Conservation (phyloP, 192 early-diverging fungal species). For the Podila verticillata region DNA sequence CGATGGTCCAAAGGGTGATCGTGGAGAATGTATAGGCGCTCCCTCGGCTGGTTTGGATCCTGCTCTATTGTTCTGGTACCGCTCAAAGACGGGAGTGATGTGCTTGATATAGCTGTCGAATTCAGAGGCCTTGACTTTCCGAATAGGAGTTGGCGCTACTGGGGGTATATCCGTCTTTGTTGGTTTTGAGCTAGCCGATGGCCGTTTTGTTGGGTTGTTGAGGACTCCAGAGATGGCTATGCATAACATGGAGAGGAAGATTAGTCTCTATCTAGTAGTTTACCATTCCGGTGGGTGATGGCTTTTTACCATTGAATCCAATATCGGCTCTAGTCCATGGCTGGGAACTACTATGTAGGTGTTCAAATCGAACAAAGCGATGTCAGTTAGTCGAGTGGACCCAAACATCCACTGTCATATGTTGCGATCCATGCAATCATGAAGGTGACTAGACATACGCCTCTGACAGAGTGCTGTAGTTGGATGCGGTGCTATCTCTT, state of each 20-base stretch:
- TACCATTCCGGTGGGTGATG: no score
- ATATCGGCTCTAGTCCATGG: slow-evolving; percentile 68
- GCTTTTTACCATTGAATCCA: slow-evolving; percentile 71
- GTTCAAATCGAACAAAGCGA: no score
- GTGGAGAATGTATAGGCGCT: slow-evolving; percentile 52
- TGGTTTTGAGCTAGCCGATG: slow-evolving; percentile 56
- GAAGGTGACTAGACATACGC: slow-evolving; percentile 5
- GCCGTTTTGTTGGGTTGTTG: slow-evolving; percentile 72
- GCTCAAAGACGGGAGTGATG: slow-evolving; percentile 80
- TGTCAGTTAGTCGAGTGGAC: no score
- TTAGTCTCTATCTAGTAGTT: neutral
- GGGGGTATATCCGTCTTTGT: slow-evolving; percentile 65
- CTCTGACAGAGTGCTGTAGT: slow-evolving; percentile 46
- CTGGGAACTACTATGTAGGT: slow-evolving; percentile 17
- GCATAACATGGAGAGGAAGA: neutral
- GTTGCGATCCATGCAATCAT: neutral
- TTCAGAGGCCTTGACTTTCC: slow-evolving; percentile 75
- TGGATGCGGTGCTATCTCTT: slow-evolving; percentile 55
- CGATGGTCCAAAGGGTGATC: slow-evolving; percentile 57
- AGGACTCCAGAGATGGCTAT: slow-evolving; percentile 69
- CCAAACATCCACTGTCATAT: neutral
- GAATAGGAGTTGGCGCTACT: slow-evolving; percentile 68
- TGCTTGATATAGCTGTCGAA: slow-evolving; percentile 87
- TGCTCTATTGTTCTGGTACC: slow-evolving; percentile 78
- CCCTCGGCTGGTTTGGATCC: slow-evolving; percentile 23